Conservation (phyloP, 768 basidiomycete genomes). For the Hygrophoropsis aurantiaca region DNA sequence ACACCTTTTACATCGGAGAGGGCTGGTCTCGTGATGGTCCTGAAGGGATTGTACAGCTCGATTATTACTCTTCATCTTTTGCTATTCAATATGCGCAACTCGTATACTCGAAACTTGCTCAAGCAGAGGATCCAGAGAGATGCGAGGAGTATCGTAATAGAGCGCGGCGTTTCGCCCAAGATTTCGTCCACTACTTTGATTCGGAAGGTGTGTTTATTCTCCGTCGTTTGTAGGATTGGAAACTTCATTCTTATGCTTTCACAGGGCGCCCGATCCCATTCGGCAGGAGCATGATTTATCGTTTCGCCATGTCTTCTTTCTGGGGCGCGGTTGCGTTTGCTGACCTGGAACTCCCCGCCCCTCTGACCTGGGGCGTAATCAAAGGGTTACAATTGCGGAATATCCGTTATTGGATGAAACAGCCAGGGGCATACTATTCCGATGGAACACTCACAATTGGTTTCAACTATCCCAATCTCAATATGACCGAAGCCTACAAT, state of each 20-base stretch:
- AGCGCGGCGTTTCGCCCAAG: slow-evolving; percentile 60
- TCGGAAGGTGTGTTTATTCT: slow-evolving; percentile 49
- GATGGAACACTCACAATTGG: slow-evolving; percentile 76
- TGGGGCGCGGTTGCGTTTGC: slow-evolving; percentile 77
- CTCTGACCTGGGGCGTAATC: slow-evolving; percentile 71
- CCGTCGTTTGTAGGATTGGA: no score
- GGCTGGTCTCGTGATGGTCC: slow-evolving; percentile 74
- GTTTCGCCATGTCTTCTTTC: slow-evolving; percentile 81
- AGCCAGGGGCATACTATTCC: slow-evolving; percentile 57
- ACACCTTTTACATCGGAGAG: slow-evolving; percentile 75
- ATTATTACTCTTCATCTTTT: slow-evolving; percentile 79
- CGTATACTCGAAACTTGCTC: slow-evolving; percentile 65
- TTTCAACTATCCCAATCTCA: slow-evolving; percentile 68
- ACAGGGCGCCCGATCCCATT: slow-evolving; percentile 74
- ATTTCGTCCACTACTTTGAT: slow-evolving; percentile 78
- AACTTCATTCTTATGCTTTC: background rate
- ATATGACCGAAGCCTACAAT: slow-evolving; percentile 80
- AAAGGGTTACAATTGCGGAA: slow-evolving; percentile 75
- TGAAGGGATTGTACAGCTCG: slow-evolving; percentile 73
- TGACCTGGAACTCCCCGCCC: slow-evolving; percentile 64
- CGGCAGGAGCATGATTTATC: slow-evolving; percentile 73
- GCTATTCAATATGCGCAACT: slow-evolving; percentile 78
- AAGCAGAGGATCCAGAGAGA: slow-evolving; percentile 59
- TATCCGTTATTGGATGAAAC: slow-evolving; percentile 68
- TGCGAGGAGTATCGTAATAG: slow-evolving; percentile 65